Percentiles rank a stretch among this genome's conserved stretches.
Conservation (phyloP, 139 green algal genomes). For the Tetradesmus lagerheimii region DNA sequence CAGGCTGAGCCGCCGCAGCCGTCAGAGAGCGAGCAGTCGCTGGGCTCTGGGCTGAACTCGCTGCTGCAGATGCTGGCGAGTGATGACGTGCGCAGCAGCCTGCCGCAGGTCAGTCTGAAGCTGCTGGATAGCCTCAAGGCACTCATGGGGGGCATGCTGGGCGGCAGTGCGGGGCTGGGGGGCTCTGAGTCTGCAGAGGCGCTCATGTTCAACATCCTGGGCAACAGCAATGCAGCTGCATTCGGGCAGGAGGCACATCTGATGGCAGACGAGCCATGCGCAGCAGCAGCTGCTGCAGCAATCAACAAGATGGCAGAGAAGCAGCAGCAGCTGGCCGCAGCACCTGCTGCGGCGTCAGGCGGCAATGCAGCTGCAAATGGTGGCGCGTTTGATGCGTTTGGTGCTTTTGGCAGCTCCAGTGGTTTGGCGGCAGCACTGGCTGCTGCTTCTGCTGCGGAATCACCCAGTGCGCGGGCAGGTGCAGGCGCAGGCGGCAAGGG, state of each 20-base stretch:
- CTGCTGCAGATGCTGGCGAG: background rate
- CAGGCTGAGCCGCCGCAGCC: background rate
- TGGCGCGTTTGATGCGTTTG: background rate
- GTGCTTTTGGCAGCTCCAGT: background rate
- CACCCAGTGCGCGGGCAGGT: background rate
- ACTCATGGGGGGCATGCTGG: background rate
- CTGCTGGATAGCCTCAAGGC: background rate
- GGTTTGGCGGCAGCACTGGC: background rate
- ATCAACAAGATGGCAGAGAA: background rate
- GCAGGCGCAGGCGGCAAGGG: background rate
- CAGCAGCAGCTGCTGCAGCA: background rate
- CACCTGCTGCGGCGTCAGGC: background rate
- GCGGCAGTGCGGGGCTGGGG: background rate
- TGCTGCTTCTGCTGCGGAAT: background rate
- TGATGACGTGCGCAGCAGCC: background rate
- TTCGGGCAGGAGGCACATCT: background rate
- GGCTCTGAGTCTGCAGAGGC: background rate
- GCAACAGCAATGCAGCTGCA: constrained; percentile 7
- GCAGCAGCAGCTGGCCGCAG: background rate
- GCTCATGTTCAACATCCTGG: constrained; percentile 8
- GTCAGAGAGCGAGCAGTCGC: background rate
- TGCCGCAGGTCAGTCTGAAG: constrained; percentile 2
- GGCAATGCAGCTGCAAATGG: background rate
- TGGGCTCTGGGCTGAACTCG: background rate
- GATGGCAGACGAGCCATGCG: background rate